A percentile compares a stretch with the other conserved stretches of the same genome.
Conservation (phyloP, 176 grass and related monocot genomes). For the Themeda triandra region DNA sequence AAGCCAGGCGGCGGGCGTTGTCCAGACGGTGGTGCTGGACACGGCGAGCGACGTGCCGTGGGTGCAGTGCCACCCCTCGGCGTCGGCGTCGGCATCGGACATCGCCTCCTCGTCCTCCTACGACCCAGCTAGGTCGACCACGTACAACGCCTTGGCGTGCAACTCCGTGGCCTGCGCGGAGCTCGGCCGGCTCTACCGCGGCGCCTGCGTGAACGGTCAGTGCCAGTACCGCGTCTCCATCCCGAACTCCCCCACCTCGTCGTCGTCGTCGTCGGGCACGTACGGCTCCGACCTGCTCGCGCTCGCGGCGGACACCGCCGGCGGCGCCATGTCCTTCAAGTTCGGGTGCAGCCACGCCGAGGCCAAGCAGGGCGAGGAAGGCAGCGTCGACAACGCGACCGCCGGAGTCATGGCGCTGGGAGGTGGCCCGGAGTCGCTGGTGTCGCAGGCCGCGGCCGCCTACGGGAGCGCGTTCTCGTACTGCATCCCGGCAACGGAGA, state of each 20-base stretch:
- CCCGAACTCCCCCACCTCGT: neutral
- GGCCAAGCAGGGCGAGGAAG: slow-evolving; percentile 10
- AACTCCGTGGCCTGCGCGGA: neutral
- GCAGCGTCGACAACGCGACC: slow-evolving; percentile 27
- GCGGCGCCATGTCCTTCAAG: slow-evolving; percentile 7
- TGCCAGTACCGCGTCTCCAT: neutral
- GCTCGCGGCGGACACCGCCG: neutral
- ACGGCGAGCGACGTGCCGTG: slow-evolving; percentile 1
- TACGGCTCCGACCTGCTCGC: neutral
- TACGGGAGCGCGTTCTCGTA: slow-evolving; percentile 49
- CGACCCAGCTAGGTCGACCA: neutral
- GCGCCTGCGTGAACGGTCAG: neutral
- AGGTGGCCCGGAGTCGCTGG: slow-evolving; percentile 40
- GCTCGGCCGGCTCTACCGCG: neutral
- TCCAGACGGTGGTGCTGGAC: neutral
- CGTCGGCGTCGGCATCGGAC: neutral
- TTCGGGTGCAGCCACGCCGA: slow-evolving; percentile 56
- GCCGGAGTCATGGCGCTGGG: slow-evolving; percentile 61
- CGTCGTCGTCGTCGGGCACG: neutral
- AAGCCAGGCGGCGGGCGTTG: neutral
- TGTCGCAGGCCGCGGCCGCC: slow-evolving; percentile 27
- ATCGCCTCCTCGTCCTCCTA: neutral
- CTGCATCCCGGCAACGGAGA: slow-evolving; percentile 47
- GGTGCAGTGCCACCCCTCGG: neutral
- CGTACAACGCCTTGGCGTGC: neutral